Evolutionary conservation across 306 rosid genomes (phyloP).

Genomic region (Oxytropis ochrocephala): DNA sequence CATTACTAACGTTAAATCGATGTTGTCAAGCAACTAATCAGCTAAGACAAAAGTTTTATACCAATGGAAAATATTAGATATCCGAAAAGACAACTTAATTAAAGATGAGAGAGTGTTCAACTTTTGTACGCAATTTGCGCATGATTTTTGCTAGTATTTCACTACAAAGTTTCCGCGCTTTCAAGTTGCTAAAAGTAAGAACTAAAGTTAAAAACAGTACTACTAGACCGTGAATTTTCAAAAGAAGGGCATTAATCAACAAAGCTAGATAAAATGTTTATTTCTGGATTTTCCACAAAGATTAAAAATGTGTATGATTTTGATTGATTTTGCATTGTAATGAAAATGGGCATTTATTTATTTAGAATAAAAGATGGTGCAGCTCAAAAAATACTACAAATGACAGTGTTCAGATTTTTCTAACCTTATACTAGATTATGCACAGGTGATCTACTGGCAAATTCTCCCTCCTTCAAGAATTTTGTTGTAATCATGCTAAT

Average conservation of each 20-base stretch:
- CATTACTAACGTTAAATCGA: not conserved
- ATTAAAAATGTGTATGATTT: not conserved
- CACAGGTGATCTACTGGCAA: not conserved
- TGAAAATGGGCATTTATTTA: not conserved
- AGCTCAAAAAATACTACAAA: not conserved
- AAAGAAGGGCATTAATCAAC: slow-evolving; percentile 25
- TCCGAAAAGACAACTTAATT: slow-evolving; percentile 5
- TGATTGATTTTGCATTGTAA: not conserved
- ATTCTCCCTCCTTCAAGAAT: not conserved
- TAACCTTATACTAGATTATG: not conserved
- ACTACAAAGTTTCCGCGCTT: not conserved
- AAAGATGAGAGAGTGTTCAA: slow-evolving; percentile 1
- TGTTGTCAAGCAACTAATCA: not conserved
- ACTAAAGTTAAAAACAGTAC: slow-evolving; percentile 21
- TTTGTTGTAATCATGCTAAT: not conserved
- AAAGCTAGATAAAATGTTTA: not conserved
- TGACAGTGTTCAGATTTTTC: not conserved
- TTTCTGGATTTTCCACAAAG: not conserved
- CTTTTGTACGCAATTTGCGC: slow-evolving; percentile 14
- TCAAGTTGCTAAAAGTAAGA: slow-evolving; percentile 1
- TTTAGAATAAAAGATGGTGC: not conserved
- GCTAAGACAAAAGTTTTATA: too few species aligned
- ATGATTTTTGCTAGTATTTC: not conserved
- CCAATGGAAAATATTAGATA: too few species aligned
- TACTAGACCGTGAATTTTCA: slow-evolving; percentile 21